Percentiles rank a stretch among this genome's conserved stretches.
Evolutionary conservation across 352 stramenopile genomes (phyloP).

Genomic region (Globisporangium takayamanum): DNA sequence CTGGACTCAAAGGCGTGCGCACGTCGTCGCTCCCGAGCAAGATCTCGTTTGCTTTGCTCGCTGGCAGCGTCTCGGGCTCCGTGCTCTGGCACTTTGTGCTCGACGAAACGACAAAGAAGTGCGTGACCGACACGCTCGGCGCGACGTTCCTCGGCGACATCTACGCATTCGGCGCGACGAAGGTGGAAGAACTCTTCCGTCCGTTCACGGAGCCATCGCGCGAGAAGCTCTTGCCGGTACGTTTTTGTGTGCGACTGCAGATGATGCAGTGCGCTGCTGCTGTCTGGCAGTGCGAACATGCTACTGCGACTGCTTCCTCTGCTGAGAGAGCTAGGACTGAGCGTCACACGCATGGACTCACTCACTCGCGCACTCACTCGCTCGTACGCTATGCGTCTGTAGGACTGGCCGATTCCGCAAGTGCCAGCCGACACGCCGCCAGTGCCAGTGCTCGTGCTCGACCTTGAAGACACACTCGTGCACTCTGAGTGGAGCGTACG

Average conservation of each 20-base stretch:
- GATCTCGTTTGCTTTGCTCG: constrained; percentile 61
- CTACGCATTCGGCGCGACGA: constrained; percentile 45
- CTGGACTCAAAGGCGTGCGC: constrained; percentile 38
- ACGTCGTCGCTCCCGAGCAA: constrained; percentile 69
- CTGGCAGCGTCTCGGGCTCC: constrained; percentile 52
- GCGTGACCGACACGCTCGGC: constrained; percentile 35
- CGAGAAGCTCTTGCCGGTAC: constrained; percentile 70
- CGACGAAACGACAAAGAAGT: constrained; percentile 43
- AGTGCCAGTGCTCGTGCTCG: constrained; percentile 77
- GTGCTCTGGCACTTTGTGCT: constrained; percentile 73
- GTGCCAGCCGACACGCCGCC: constrained; percentile 70
- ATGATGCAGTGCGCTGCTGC: not conserved
- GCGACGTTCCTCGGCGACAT: constrained; percentile 62
- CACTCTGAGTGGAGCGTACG: constrained; percentile 87
- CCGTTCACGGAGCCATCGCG: constrained; percentile 80
- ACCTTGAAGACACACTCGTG: constrained; percentile 82
- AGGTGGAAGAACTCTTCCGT: constrained; percentile 64
- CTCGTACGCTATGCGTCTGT: not conserved
- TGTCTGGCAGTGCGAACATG: not conserved
- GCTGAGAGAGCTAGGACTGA: not conserved
- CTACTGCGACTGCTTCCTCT: not conserved
- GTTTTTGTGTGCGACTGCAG: not conserved
- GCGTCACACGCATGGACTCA: not conserved
- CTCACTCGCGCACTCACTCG: not conserved
- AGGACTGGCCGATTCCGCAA: constrained; percentile 80